A percentile compares a stretch with the other conserved stretches of the same genome.
Evolutionary conservation across 306 rosid species (phyloP).

Genomic region (Benincasa hispida): DNA sequence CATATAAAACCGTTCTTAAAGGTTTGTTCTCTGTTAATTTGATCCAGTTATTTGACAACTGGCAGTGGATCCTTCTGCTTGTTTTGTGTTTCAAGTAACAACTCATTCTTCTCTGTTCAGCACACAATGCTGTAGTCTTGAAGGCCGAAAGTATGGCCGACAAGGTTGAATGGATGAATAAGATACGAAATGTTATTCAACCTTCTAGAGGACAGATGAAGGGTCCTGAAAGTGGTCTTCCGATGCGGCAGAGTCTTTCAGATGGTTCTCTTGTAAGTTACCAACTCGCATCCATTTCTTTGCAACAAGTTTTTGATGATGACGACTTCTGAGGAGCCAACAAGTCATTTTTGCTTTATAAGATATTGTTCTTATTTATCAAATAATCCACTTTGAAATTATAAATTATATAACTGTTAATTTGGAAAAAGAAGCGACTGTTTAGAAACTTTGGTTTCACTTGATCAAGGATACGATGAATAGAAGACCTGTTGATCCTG

Average conservation of each 20-base stretch:
- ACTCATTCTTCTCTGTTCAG: conserved; percentile 33
- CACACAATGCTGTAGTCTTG: conserved; percentile 69
- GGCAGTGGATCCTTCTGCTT: neutral
- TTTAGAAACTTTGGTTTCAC: neutral
- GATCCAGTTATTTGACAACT: neutral
- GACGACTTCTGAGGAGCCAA: neutral
- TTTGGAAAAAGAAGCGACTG: neutral
- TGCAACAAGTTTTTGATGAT: neutral
- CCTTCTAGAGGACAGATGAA: conserved; percentile 52
- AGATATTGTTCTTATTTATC: neutral
- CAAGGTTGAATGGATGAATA: conserved; percentile 75
- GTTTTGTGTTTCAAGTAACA: neutral
- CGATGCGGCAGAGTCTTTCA: conserved; percentile 74
- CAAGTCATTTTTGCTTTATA: neutral
- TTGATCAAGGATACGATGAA: conserved; percentile 62
- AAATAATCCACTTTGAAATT: neutral
- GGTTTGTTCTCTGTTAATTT: conserved; percentile 21
- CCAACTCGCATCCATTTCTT: neutral
- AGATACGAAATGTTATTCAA: conserved; percentile 62
- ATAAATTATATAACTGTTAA: neutral
- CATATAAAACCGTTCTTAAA: conserved; percentile 91
- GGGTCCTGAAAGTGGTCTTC: conserved; percentile 52
- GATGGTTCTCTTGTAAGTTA: conserved; percentile 95
- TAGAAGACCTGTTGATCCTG: conserved; percentile 94
- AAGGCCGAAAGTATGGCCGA: conserved; percentile 80